Evolutionary conservation across 805 yeast species (phyloP), one percentile per base, ranked within the genome.

Genomic region (Starmerella potacharoeniae): DNA sequence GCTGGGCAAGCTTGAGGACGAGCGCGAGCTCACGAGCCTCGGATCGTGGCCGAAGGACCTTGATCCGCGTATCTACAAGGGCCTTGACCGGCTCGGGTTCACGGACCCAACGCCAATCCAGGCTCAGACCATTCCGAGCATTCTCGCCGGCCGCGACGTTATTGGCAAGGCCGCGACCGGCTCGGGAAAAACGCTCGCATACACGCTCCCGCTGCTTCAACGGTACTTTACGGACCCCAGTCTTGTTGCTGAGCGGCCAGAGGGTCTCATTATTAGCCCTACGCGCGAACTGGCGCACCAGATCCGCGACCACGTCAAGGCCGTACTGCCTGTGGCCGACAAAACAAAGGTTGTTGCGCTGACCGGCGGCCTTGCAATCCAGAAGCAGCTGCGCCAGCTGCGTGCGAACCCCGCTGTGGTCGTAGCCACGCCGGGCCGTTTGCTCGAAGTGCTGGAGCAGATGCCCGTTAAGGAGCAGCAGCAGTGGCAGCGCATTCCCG

Each of bases 91-190:
- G 16, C 69, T 83, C 11, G 79, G 77, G 1, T 93, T 84, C 68
- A 64, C 60, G 1, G 69, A 72, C 28, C 98, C 98, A 9, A 90
- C 97, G 0, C 86, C 83, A 36, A 89, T 93, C 65, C 98, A 93
- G 69, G 76, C 74, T 57, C 71, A 73, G 55, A 75, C 91, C 9
- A 82, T 93, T 53, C 96, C 97, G 2, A 64, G 75, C 31, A 87
- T 91, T 2, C 56, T 87, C 13, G 73, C 75, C 33, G 95, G 90
- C 6, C 76, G 75, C 37, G 97, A 93, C 69, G 79, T 93, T 4
- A 82, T 93, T 60, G 98, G 98, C 54, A 93, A 91, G 66, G 98
- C 98, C 14, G 84, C 93, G 10, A 93, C 98, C 0, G 98, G 98
- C 68, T 86, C 96, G 1, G 98, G 98, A 75, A 93, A 93, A 67